A percentile compares a stretch with the other conserved stretches of the same genome.
These are phyloP conservation scores for Scheffersomyces quercinus DNA, from an alignment of 1,139 yeast species.

Conservation along the genomic window DNA sequence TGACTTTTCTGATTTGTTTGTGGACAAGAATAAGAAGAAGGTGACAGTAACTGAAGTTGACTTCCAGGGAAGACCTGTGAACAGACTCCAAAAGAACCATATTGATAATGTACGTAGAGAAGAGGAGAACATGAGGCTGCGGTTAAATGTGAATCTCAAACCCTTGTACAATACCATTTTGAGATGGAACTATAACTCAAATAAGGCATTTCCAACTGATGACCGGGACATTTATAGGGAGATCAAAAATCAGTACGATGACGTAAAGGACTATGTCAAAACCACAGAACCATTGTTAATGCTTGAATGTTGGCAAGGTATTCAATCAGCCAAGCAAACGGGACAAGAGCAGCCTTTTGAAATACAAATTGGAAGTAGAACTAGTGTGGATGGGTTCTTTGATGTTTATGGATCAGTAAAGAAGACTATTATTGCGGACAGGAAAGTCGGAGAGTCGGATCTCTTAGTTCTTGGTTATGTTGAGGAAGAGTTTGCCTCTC, in stretches of 20 bases:
- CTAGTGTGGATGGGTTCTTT: conserved; percentile 82
- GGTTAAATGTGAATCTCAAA: conserved; percentile 75
- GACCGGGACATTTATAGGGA: conserved; percentile 39
- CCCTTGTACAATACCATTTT: conserved; percentile 72
- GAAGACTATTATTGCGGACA: conserved; percentile 49
- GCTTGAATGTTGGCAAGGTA: conserved; percentile 93
- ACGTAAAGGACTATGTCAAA: conserved; percentile 63
- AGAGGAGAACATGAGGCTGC: conserved; percentile 75
- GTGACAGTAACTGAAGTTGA: conserved; percentile 42
- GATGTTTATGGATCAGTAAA: conserved; percentile 83
- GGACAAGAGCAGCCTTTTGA: conserved; percentile 66
- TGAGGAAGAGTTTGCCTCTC: conserved; percentile 21
- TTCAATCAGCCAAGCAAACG: conserved; percentile 70
- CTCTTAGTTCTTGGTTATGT: conserved; percentile 64
- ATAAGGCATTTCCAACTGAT: conserved; percentile 57
- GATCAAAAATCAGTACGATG: conserved; percentile 44
- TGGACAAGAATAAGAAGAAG: conserved; percentile 33
- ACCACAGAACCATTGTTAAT: conserved; percentile 78
- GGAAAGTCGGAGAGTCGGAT: conserved; percentile 73
- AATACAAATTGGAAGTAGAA: conserved; percentile 72
- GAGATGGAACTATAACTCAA: conserved; percentile 72
- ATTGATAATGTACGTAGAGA: conserved; percentile 54
- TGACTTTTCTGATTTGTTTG: conserved; percentile 44
- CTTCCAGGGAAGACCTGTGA: conserved; percentile 36
- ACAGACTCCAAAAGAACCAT: conserved; percentile 12